These are phyloP conservation scores for Ophiostoma pallidulum DNA, from an alignment of 2,329 filamentous ascomycete genomes.

Conservation along the genomic window DNA sequence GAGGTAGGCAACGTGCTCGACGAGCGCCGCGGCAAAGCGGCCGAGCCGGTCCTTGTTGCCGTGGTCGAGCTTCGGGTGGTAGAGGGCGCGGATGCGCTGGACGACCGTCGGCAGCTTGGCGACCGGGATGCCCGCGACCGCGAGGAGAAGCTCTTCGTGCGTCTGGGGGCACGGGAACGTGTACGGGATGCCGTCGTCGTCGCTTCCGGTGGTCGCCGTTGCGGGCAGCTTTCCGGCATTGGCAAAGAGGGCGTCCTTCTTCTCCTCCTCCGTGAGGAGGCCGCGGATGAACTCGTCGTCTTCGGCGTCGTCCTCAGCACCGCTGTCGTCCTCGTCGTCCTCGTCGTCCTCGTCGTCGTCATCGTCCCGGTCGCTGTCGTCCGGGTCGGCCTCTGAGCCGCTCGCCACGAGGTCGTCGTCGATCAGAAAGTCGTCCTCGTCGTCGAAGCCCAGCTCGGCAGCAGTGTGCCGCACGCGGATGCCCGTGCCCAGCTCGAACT, in stretches of 20 bases:
- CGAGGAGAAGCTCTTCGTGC: constrained; percentile 62
- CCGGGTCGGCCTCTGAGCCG: constrained; percentile 57
- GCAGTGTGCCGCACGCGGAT: constrained; percentile 48
- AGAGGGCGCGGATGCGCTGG: constrained; percentile 82
- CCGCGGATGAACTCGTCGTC: constrained; percentile 67
- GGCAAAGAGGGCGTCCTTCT: constrained; percentile 42
- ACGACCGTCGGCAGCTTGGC: constrained; percentile 67
- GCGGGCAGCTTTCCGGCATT: constrained; percentile 25
- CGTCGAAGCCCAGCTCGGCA: constrained; percentile 65
- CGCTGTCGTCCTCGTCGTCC: constrained; percentile 48
- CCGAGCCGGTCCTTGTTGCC: constrained; percentile 78
- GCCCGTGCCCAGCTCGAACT: constrained; percentile 51
- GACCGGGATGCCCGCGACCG: constrained; percentile 51
- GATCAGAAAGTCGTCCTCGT: constrained; percentile 88
- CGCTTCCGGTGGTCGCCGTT: constrained; percentile 16
- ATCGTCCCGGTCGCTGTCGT: constrained; percentile 44
- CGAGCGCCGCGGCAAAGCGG: constrained; percentile 55
- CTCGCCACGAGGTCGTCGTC: constrained; percentile 83
- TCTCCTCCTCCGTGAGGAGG: constrained; percentile 50
- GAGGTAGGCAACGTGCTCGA: constrained; percentile 50
- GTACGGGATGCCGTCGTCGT: constrained; percentile 58
- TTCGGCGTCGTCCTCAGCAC: constrained; percentile 21
- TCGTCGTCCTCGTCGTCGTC: constrained; percentile 24
- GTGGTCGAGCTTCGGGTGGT: constrained; percentile 76
- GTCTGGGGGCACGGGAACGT: constrained; percentile 79